Percentiles rank a stretch among this genome's conserved stretches.
Evolutionary conservation across 768 basidiomycete species (phyloP).

Genomic region (Dacryopinax primogenitus): DNA sequence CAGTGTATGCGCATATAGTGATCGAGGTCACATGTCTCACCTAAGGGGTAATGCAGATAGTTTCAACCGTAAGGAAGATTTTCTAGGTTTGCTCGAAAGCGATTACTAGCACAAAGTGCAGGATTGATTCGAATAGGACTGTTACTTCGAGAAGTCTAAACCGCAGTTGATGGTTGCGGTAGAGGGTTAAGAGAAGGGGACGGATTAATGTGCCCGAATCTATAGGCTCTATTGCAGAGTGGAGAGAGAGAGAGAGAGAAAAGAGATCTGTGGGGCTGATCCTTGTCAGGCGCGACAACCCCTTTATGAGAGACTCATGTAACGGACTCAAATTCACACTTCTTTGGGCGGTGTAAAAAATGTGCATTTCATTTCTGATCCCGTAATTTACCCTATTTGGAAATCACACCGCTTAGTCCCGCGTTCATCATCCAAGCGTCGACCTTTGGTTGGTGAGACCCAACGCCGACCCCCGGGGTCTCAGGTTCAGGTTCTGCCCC

Average conservation of each 20-base stretch:
- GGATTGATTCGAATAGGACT: not conserved
- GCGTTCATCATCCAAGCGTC: not conserved
- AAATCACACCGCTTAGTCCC: not conserved
- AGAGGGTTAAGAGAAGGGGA: not conserved
- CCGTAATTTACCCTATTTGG: not conserved
- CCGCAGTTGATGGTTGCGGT: constrained; percentile 6
- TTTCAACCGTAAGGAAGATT: not conserved
- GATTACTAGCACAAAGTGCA: constrained; percentile 10
- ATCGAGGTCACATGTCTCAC: constrained; percentile 11
- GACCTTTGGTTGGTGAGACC: not conserved
- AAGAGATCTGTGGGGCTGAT: constrained; percentile 8
- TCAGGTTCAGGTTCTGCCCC: constrained; percentile 10
- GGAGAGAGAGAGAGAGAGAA: constrained; percentile 3
- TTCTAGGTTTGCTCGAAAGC: constrained; percentile 9
- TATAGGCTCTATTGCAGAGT: constrained; percentile 5
- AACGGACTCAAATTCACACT: not conserved
- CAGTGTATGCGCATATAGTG: constrained; percentile 28
- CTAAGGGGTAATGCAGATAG: constrained; percentile 10
- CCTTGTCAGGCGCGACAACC: not conserved
- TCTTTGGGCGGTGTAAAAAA: constrained; percentile 9
- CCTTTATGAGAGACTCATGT: not conserved
- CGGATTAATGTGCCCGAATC: constrained; percentile 5
- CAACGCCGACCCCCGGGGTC: not conserved
- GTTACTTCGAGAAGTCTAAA: constrained; percentile 2
- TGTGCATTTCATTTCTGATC: not conserved